phyloP scores from a whole-genome alignment of 164 flowering plant genomes.

The Vitis rupestris region DNA sequence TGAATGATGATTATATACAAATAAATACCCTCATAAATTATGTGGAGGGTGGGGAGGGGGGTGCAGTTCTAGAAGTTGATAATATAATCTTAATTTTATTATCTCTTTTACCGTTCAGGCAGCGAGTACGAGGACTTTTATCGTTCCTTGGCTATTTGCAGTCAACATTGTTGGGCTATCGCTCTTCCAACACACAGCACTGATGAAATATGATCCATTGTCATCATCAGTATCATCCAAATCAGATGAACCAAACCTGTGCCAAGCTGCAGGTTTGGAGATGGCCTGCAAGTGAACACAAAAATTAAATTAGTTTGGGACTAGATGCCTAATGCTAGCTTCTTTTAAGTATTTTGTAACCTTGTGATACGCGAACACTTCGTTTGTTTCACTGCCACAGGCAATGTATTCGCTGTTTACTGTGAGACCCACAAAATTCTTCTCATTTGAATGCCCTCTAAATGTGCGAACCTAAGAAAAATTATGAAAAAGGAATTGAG shows the following conservation, averaged over 20 bases:
- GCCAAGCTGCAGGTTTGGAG: conserved; percentile 73
- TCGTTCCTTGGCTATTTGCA: conserved; percentile 89
- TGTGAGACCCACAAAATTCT: conserved; percentile 87
- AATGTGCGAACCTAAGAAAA: conserved; percentile 59
- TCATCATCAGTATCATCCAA: conserved; percentile 62
- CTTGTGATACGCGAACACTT: conserved; percentile 89
- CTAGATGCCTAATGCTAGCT: neutral
- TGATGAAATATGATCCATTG: conserved; percentile 66
- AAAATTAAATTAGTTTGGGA: neutral
- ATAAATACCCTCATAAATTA: neutral
- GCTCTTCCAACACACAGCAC: conserved; percentile 94
- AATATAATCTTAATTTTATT: neutral
- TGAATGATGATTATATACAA: no score
- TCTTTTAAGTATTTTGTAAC: conserved; percentile 25
- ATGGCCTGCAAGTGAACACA: conserved; percentile 57
- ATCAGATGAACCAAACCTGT: conserved; percentile 59
- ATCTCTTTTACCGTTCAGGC: conserved; percentile 30
- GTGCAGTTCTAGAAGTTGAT: neutral
- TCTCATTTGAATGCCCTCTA: conserved; percentile 84
- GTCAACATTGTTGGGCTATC: conserved; percentile 78
- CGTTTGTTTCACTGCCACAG: conserved; percentile 94
- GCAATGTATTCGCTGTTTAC: conserved; percentile 76
- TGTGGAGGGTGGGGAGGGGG: neutral
- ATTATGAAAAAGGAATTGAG: neutral
- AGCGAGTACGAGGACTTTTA: conserved; percentile 81